phyloP scores from a whole-genome alignment of 2,329 filamentous ascomycete species.

The Penicillium sp. region DNA sequence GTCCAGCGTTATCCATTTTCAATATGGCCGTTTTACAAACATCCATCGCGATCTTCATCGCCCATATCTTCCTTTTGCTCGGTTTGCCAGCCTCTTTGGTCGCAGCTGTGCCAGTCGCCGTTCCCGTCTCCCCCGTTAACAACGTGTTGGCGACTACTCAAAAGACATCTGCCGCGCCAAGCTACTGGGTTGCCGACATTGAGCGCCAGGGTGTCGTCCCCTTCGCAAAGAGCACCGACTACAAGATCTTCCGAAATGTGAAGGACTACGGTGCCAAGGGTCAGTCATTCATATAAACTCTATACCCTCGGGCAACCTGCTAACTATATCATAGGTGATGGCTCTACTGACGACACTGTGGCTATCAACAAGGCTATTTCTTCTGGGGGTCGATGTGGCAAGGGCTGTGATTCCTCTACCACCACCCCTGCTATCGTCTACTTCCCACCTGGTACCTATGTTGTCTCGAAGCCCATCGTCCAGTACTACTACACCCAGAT shows the following conservation, averaged over 20 bases:
- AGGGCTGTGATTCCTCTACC: conserved; percentile 79
- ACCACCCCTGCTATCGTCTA: conserved; percentile 84
- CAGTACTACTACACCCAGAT: conserved; percentile 94
- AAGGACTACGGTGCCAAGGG: conserved; percentile 72
- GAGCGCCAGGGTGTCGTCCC: conserved; percentile 67
- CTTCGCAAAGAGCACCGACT: conserved; percentile 58
- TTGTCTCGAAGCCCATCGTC: conserved; percentile 74
- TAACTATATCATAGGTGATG: conserved; percentile 53
- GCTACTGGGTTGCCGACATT: conserved; percentile 73
- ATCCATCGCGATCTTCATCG: conserved; percentile 29
- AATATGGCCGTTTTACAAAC: conserved; percentile 28
- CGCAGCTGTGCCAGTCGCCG: conserved; percentile 32
- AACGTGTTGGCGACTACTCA: conserved; percentile 13
- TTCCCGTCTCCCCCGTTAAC: conserved; percentile 16
- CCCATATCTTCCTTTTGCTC: conserved; percentile 36
- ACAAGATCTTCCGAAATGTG: conserved; percentile 76
- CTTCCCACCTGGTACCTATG: conserved; percentile 85
- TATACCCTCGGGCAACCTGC: conserved; percentile 5
- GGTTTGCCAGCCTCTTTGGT: conserved; percentile 30
- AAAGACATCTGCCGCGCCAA: conserved; percentile 34
- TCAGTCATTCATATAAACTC: conserved; percentile 44
- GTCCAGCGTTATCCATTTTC: conserved; percentile 29
- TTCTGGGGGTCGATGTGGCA: conserved; percentile 75
- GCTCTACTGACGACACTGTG: conserved; percentile 75
- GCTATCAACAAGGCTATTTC: conserved; percentile 84